Conservation (phyloP, 352 stramenopile genomes). For the Blastocystis sp. region DNA sequence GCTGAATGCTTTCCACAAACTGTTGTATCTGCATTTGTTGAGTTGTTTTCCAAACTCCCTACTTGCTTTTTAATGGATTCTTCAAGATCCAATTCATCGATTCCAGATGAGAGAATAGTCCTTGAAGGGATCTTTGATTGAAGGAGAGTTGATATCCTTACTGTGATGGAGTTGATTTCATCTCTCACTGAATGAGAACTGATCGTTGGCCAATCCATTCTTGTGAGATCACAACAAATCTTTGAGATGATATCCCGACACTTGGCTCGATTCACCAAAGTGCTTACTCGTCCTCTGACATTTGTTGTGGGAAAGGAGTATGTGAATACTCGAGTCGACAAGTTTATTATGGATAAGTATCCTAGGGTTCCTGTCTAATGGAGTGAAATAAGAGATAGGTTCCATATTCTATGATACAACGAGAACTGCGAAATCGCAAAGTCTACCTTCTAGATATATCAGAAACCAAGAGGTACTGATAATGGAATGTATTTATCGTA, state of each 20-base stretch:
- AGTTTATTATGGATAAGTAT: constrained; percentile 45
- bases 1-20: background rate
- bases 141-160: too few relatives aligned
- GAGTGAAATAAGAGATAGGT: background rate
- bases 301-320: background rate
- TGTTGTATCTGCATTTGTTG: background rate
- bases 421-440: constrained; percentile 15
- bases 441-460: background rate
- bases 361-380: background rate
- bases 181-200: too few relatives aligned
- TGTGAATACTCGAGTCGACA: constrained; percentile 27
- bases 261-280: too few relatives aligned
- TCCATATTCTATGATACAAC: constrained; percentile 32
- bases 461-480: background rate
- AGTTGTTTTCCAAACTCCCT: background rate
- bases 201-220: too few relatives aligned
- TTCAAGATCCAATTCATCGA: too few relatives aligned
- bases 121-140: too few relatives aligned
- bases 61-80: background rate
- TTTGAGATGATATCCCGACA: too few relatives aligned
- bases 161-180: too few relatives aligned
- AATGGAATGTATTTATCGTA: background rate
- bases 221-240: too few relatives aligned
- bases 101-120: too few relatives aligned
- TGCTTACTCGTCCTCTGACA: background rate